Evolutionary conservation across 257 asterid species (phyloP), one percentile per base, ranked within the genome.

Genomic region (Ophiorrhiza pumila): DNA sequence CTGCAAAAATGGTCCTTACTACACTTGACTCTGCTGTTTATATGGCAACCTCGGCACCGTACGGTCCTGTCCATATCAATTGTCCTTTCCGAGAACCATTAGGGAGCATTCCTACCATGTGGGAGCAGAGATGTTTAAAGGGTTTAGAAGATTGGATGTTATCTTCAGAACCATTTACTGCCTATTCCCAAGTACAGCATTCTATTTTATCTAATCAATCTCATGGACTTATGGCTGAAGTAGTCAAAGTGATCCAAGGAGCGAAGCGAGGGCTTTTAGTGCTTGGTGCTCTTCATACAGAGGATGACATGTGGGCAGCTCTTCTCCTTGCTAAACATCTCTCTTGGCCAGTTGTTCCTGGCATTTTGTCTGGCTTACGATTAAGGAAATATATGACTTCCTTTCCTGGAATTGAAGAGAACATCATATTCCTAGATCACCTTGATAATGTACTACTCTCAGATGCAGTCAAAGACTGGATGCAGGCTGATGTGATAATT

Each of bases 241-340:
- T 89, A 74, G 53, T 89, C 74, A 71, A 85, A 69, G 78, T 92
- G 71, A 82, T 90, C 63, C 86, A 87, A 80, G 96, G 87, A 76
- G 94, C 99, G n/a, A 77, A 83, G 22, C 72, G 70, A 60, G 99
- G 98, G 49, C 77, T 95, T 78, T 80, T 95, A 63, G 79, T 95
- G 71, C 76, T 95, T 59, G 99, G 97, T 27, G 85, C 98, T 47
- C 82, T 92, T 74, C 96, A 90, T 77, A 86, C 85, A 57, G 96
- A 87, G 76, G 98, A 95, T 77, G 99, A 95, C 65, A 84, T 89
- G 82, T 95, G 98, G 98, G 98, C 97, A 35, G 92, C 97, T 70
- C 94, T 95, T 80, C 79, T 95, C 73, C 84, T 95, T 83, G 98
- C 98, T 63, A 89, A 90, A 75, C 97, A 92, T 86, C 85, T 95